These are phyloP conservation scores for Rosellinia necatrix DNA, from an alignment of 2,329 filamentous ascomycete genomes.

Conservation along the genomic window DNA sequence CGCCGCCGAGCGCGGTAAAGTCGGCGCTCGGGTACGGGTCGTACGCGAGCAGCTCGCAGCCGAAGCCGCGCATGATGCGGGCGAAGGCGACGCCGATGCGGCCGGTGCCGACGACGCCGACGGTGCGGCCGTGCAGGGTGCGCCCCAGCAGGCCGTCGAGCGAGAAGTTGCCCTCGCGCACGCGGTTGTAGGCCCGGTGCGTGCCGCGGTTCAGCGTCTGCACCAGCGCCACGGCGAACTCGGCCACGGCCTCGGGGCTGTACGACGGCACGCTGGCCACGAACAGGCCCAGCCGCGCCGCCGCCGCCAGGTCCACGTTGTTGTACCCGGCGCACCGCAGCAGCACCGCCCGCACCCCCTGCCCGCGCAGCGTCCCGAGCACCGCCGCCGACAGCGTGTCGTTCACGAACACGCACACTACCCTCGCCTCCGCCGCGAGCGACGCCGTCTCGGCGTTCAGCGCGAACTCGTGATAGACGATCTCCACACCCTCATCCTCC, in stretches of 20 bases:
- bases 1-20: slow-evolving; percentile 57
- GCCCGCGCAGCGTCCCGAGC: slow-evolving; percentile 52
- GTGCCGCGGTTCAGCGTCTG: slow-evolving; percentile 71
- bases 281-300: slow-evolving; percentile 59
- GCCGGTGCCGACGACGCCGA: slow-evolving; percentile 68
- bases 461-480: slow-evolving; percentile 63
- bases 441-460: slow-evolving; percentile 60
- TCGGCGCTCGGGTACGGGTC: slow-evolving; percentile 59
- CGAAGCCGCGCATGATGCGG: slow-evolving; percentile 67
- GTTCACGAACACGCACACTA: slow-evolving; percentile 72
- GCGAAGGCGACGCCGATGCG: slow-evolving; percentile 67
- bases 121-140: slow-evolving; percentile 67
- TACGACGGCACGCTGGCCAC: slow-evolving; percentile 71
- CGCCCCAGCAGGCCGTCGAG: slow-evolving; percentile 66
- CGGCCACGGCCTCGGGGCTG: slow-evolving; percentile 70
- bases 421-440: slow-evolving; percentile 57
- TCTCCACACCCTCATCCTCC: slow-evolving; percentile 50
- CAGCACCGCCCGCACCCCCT: slow-evolving; percentile 62
- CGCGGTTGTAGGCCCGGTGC: slow-evolving; percentile 70
- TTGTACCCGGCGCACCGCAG: slow-evolving; percentile 72
- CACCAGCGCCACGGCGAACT: slow-evolving; percentile 70
- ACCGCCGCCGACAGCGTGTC: slow-evolving; percentile 59
- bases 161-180: slow-evolving; percentile 70
- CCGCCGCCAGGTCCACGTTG: slow-evolving; percentile 64
- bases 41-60: slow-evolving; percentile 64